phyloP scores from a whole-genome alignment of 75 land plant genomes.

The Larix kaempferi region DNA sequence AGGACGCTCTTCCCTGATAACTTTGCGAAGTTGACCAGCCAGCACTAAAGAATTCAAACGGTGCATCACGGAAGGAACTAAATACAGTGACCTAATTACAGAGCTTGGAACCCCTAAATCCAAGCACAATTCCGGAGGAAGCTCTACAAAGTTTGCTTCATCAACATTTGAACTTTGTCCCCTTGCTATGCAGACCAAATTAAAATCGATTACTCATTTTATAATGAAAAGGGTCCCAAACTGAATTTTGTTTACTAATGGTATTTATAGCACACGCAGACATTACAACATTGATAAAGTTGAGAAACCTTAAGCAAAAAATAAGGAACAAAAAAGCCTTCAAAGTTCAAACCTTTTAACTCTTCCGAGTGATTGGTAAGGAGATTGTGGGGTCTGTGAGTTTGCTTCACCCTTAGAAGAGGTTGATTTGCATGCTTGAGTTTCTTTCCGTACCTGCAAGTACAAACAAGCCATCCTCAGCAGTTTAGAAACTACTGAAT shows the following conservation, averaged over 20 bases:
- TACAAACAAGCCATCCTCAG: neutral
- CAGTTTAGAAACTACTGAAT: neutral
- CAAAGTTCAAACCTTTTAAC: constrained; percentile 3
- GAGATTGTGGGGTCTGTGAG: constrained; percentile 81
- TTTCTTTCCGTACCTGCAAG: constrained; percentile 56
- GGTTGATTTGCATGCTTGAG: constrained; percentile 67
- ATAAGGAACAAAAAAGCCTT: neutral
- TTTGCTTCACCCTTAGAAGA: constrained; percentile 76
- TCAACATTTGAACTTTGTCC: neutral
- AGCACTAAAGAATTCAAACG: constrained; percentile 65
- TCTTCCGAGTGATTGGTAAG: constrained; percentile 22
- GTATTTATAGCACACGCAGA: neutral
- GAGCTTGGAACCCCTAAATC: constrained; percentile 34
- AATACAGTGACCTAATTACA: constrained; percentile 65
- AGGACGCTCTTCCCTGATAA: constrained; percentile 31
- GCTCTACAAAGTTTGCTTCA: constrained; percentile 30
- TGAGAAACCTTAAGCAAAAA: neutral
- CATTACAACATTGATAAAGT: neutral
- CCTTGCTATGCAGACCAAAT: neutral
- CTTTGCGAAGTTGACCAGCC: constrained; percentile 73
- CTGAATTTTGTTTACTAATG: neutral
- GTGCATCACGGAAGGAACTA: constrained; percentile 88
- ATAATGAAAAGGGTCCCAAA: neutral
- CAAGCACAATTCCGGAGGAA: constrained; percentile 91
- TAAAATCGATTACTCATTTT: neutral